These are phyloP conservation scores for Mikania micrantha DNA, from an alignment of 129 eudicot genomes.

Conservation along the genomic window DNA sequence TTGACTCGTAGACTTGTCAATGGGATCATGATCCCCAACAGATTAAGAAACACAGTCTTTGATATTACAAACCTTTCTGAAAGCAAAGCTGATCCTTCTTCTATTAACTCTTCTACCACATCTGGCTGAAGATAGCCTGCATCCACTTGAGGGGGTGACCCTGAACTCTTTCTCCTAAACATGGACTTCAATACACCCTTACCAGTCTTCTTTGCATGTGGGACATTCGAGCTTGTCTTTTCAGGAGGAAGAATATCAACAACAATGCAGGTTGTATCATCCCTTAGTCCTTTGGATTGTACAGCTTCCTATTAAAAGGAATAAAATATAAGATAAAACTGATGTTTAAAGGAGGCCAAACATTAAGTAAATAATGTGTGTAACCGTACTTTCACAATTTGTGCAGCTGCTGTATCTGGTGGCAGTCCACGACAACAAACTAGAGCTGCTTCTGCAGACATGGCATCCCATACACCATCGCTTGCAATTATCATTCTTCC, in stretches of 20 bases:
- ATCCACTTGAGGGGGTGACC: conserved; percentile 54
- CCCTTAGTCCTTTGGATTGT: conserved; percentile 73
- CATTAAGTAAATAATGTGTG: not conserved
- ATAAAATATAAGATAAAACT: not conserved
- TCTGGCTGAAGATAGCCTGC: conserved; percentile 52
- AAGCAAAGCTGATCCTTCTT: conserved; percentile 96
- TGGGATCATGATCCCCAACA: not conserved
- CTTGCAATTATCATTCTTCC: conserved; percentile 89
- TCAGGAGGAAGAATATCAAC: conserved; percentile 75
- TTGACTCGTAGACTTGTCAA: not conserved
- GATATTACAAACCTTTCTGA: conserved; percentile 60
- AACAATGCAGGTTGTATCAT: conserved; percentile 98
- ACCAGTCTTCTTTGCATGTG: conserved; percentile 71
- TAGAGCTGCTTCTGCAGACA: conserved; percentile 74
- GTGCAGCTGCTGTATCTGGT: conserved; percentile 89
- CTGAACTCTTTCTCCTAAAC: conserved; percentile 75
- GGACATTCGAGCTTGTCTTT: conserved; percentile 49
- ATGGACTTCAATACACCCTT: conserved; percentile 78
- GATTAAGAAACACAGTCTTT: not conserved
- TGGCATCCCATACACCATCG: conserved; percentile 99
- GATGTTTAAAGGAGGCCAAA: not conserved
- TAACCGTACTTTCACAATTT: conserved; percentile 69
- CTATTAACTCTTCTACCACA: conserved; percentile 83
- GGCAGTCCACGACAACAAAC: conserved; percentile 83
- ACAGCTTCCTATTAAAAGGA: conserved; percentile 64